Evolutionary conservation across 192 early-diverging fungal genomes (phyloP), one percentile per base, ranked within the genome.

Genomic region (Coemansia sp.): DNA sequence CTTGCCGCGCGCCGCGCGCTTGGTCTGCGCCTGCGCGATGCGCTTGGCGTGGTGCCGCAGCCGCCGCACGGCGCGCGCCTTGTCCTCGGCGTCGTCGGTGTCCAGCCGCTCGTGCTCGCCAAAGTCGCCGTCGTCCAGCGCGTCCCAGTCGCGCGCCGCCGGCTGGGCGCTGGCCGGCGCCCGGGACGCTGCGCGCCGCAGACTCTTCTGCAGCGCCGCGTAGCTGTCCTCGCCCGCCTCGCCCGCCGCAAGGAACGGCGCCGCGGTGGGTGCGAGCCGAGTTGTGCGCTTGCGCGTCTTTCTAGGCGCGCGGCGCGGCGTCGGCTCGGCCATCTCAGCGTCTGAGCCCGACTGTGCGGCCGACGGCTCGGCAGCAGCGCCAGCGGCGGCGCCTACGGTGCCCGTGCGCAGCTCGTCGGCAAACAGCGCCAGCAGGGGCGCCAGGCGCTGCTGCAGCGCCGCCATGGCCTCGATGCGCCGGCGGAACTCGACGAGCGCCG

Each of bases 1-100:
- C 57, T 77, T 67, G 55, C 70, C 58, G 15, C 73, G 70, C 46
- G 67, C 59, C 21, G 66, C 64, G 41, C 65, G 65, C 64, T 66
- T 66, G 51, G 44, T 44, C 46, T 59, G 73, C 43, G 62, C 66
- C 60, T 76, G 69, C 39, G 64, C 62, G 18, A 71, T 57, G 48
- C 64, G 64, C 57, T 66, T 61, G 40, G 69, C 72, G 38, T 80
- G 69, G 59, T 80, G 64, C 18, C 73, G 79, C 52, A 80, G 62
- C 9, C 66, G 59, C 41, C 67, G 67, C 19, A 75, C 57, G 1
- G 84, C 82, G 30, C 80, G 80, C 27, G 75, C 64, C 80, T 96
- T 94, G 59, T 95, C 94, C 58, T 91, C 86, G 40, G 85, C 60
- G 57, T 95, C 94, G 9, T 85, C 83, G 41, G 86, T 86, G 56